These are phyloP conservation scores for Hemisphaericaspora xylanilytica DNA, from an alignment of 1,139 yeast species.

Conservation along the genomic window DNA sequence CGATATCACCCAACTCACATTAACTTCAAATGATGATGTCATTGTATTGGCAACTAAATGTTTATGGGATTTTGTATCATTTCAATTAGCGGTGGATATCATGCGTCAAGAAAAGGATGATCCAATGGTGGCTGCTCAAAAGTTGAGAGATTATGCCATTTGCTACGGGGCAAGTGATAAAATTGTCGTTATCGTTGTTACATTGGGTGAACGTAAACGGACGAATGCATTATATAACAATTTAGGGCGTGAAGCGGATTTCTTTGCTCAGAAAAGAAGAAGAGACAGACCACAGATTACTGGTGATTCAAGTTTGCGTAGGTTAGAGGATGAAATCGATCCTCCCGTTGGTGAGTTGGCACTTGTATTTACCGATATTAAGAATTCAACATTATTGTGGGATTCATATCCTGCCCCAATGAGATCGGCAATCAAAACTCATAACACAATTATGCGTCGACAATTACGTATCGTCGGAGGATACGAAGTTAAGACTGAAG, in stretches of 20 bases:
- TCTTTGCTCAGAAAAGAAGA: slow-evolving; percentile 48
- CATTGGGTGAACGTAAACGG: slow-evolving; percentile 48
- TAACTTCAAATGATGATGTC: slow-evolving; percentile 76
- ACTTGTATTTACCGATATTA: slow-evolving; percentile 95
- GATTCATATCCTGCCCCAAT: slow-evolving; percentile 89
- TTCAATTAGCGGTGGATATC: slow-evolving; percentile 87
- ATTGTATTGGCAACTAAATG: slow-evolving; percentile 82
- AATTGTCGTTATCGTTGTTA: slow-evolving; percentile 79
- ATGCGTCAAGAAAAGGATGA: slow-evolving; percentile 79
- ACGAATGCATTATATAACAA: slow-evolving; percentile 36
- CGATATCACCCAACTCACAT: slow-evolving; percentile 58
- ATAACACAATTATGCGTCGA: slow-evolving; percentile 91
- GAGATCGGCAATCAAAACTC: slow-evolving; percentile 95
- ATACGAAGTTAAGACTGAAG: slow-evolving; percentile 97
- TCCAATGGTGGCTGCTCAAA: slow-evolving; percentile 91
- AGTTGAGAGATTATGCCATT: slow-evolving; percentile 88
- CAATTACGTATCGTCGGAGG: slow-evolving; percentile 92
- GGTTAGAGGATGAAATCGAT: slow-evolving; percentile 86
- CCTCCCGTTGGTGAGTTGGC: slow-evolving; percentile 96
- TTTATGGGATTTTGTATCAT: slow-evolving; percentile 81
- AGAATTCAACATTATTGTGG: slow-evolving; percentile 91
- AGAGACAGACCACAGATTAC: slow-evolving; percentile 50
- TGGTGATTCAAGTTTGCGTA: slow-evolving; percentile 78
- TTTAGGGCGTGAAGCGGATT: slow-evolving; percentile 42
- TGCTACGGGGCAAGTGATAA: slow-evolving; percentile 87